Conservation (phyloP, 176 grass and related monocot species). For the Zea mays region Zm-B73-REFERENCE-NAM-5.0 NC_050104.1:157841501-157842000, state of each 20-base stretch:
- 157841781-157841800: constrained; percentile 74
- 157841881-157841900: constrained; percentile 53
- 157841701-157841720: constrained; percentile 48
- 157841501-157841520: constrained; percentile 68
- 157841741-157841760: constrained; percentile 38
- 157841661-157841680: constrained; percentile 93
- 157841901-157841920: constrained; percentile 82
- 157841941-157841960: constrained; percentile 44
- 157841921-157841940: constrained; percentile 81
- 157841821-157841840: constrained; percentile 52
- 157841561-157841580: constrained; percentile 67
- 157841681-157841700: constrained; percentile 73
- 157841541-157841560: constrained; percentile 69
- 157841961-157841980: constrained; percentile 53
- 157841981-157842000: constrained; percentile 79
- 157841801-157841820: constrained; percentile 87
- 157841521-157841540: constrained; percentile 70
- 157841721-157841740: constrained; percentile 56
- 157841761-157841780: constrained; percentile 13
- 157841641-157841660: constrained; percentile 65
- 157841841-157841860: constrained; percentile 67
- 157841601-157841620: constrained; percentile 53
- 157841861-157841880: constrained; percentile 52
- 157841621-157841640: constrained; percentile 74
- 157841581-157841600: constrained; percentile 56